phyloP scores from a whole-genome alignment of 2,329 filamentous ascomycete species.

The Arachnomyces sp. region DNA sequence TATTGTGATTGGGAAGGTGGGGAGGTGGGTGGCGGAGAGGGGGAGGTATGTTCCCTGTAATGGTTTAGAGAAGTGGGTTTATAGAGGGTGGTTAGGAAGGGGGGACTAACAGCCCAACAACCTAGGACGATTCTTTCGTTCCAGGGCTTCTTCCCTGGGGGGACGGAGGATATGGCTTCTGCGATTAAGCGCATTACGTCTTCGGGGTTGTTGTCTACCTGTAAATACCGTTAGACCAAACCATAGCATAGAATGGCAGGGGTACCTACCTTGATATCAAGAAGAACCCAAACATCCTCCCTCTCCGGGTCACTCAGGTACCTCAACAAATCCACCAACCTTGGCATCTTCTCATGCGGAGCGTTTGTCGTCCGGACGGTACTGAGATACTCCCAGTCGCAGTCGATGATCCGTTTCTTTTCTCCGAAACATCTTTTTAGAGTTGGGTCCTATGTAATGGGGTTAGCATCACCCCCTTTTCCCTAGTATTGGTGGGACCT shows the following conservation, averaged over 20 bases:
- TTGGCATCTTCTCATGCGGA: constrained; percentile 65
- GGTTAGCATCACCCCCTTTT: constrained; percentile 4
- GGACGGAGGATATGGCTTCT: constrained; percentile 51
- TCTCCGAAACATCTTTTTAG: constrained; percentile 76
- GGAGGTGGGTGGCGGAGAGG: constrained; percentile 49
- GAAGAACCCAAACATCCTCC: constrained; percentile 67
- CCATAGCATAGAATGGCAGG: not conserved
- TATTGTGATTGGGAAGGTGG: constrained; percentile 29
- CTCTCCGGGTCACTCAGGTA: constrained; percentile 59
- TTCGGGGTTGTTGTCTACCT: constrained; percentile 43
- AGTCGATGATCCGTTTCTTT: constrained; percentile 65
- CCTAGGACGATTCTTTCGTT: constrained; percentile 66
- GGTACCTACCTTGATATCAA: constrained; percentile 75
- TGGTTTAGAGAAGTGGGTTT: constrained; percentile 5
- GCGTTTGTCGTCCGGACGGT: constrained; percentile 59
- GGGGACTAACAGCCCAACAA: constrained; percentile 61
- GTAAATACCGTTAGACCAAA: constrained; percentile 2
- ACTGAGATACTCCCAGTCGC: constrained; percentile 66
- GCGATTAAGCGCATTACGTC: constrained; percentile 64
- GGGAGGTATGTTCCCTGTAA: constrained; percentile 59
- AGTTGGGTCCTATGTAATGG: constrained; percentile 55
- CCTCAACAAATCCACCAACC: constrained; percentile 64
- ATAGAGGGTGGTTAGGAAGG: not conserved
- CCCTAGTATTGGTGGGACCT: constrained; percentile 13
- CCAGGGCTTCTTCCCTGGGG: constrained; percentile 53